Evolutionary conservation across 805 yeast genomes (phyloP).

Genomic region (Brettanomyces naardenensis): DNA sequence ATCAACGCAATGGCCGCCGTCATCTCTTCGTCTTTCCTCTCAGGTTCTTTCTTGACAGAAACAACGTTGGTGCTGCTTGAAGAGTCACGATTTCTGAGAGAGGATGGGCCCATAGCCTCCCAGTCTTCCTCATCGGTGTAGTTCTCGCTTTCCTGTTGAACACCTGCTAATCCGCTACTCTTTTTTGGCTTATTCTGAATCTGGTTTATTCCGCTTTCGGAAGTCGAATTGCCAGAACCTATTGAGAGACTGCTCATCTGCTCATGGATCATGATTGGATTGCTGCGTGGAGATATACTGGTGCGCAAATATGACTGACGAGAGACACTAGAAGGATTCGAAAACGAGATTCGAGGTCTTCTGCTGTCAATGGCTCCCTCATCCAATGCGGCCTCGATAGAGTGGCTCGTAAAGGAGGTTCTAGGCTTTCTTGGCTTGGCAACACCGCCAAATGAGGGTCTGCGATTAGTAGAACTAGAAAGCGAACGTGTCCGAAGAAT

Average conservation of each 20-base stretch:
- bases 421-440: slow-evolving; percentile 28
- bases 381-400: slow-evolving; percentile 25
- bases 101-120: slow-evolving; percentile 81
- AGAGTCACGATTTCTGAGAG: slow-evolving; percentile 30
- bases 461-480: slow-evolving; percentile 15
- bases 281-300: slow-evolving; percentile 20
- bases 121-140: slow-evolving; percentile 94
- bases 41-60: slow-evolving; percentile 7
- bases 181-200: background rate
- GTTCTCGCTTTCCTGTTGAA: slow-evolving; percentile 34
- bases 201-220: background rate
- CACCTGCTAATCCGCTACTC: background rate
- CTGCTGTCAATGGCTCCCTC: slow-evolving; percentile 23
- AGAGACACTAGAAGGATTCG: slow-evolving; percentile 25
- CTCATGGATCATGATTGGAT: slow-evolving; percentile 14
- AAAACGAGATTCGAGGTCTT: slow-evolving; percentile 28
- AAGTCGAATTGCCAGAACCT: background rate
- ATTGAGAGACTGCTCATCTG: slow-evolving; percentile 1
- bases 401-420: slow-evolving; percentile 24
- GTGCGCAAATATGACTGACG: slow-evolving; percentile 35
- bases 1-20: slow-evolving; percentile 28
- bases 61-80: slow-evolving; percentile 15
- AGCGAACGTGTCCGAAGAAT: slow-evolving; percentile 16
- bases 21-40: slow-evolving; percentile 23
- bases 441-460: slow-evolving; percentile 28